Base-by-base conservation (phyloP, 345 rosid species). In the Geranium brycei region DNA sequence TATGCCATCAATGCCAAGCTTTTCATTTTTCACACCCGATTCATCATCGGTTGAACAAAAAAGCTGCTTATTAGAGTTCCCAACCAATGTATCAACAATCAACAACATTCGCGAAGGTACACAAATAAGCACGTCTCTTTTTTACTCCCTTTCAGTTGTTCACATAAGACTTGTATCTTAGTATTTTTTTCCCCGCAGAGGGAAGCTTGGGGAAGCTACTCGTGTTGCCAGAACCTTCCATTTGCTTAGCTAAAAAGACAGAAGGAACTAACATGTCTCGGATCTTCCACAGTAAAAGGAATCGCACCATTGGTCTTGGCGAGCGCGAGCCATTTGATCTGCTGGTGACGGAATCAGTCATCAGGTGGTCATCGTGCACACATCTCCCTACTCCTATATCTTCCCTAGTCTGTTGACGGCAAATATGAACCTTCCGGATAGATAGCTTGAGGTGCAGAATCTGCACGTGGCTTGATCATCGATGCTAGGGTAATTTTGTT, bases 321-420 rank as follows among this genome's bases (percentile, higher is more conserved):
- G 86, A 83, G 66, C 71, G 62, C 12, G 81, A 83, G 62, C 82
- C 71, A 71, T 78, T 83, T 3, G 82, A 83, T 66, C 69, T 81
- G 47, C 56, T 72, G 64, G 80, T 69, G 58, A 69, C 83, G 0
- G 86, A 83, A 71, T 83, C 86, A 28, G 84, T 86, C 19, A 81
- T 86, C 72, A 83, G 91, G 0, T 81, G 86, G 91, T 82, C 88
- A 19, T 86, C 91, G 8, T 83, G 88, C 73, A 78, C 85, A 0
- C 67, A 80, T 66, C 79, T 81, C 53, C 79, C 85, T 5, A 78
- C 86, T 59, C 75, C 76, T 41, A 79, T 76, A 69, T 79, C 86
- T 16, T 83, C 86, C 38, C 80, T 86, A 7, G 88, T 86, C 31
- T 86, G 88, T 68, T 83, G 82, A 79, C 53, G 3, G 23, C 1